These are phyloP conservation scores for Macrolepiota dolichaula DNA, from an alignment of 768 basidiomycete genomes.

Conservation along the genomic window DNA sequence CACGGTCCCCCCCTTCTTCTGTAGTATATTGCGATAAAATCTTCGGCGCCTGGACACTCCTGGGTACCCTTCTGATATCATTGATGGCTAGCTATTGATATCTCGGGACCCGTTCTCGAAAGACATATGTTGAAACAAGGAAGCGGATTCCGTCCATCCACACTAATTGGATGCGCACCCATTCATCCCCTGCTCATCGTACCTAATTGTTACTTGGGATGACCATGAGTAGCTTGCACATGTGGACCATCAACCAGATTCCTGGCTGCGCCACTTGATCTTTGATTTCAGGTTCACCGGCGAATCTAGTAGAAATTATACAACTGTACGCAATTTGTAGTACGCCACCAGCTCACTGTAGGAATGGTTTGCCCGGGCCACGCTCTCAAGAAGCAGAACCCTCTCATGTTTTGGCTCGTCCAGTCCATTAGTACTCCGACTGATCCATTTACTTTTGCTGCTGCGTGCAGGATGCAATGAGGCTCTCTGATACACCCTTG, in stretches of 20 bases:
- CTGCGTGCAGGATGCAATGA: constrained; percentile 8
- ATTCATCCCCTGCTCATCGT: neutral
- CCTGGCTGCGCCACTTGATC: neutral
- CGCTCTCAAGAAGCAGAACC: constrained; percentile 1
- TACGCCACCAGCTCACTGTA: neutral
- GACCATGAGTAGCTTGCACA: neutral
- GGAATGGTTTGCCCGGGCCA: neutral
- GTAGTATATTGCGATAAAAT: neutral
- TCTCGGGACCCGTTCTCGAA: neutral
- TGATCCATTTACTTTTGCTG: neutral
- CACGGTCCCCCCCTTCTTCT: neutral
- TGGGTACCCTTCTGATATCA: neutral
- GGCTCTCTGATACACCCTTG: constrained; percentile 3
- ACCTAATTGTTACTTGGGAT: neutral
- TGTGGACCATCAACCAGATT: neutral
- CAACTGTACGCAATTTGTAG: neutral
- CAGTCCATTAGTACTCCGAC: neutral
- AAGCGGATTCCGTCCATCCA: neutral
- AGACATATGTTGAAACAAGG: neutral
- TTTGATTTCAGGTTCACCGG: neutral
- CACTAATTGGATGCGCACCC: neutral
- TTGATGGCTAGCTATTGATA: neutral
- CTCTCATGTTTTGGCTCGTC: constrained; percentile 8
- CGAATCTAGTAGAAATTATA: neutral
- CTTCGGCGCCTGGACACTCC: neutral